Conservation (phyloP, 768 basidiomycete genomes). For the Tubosaeta sp. region DNA sequence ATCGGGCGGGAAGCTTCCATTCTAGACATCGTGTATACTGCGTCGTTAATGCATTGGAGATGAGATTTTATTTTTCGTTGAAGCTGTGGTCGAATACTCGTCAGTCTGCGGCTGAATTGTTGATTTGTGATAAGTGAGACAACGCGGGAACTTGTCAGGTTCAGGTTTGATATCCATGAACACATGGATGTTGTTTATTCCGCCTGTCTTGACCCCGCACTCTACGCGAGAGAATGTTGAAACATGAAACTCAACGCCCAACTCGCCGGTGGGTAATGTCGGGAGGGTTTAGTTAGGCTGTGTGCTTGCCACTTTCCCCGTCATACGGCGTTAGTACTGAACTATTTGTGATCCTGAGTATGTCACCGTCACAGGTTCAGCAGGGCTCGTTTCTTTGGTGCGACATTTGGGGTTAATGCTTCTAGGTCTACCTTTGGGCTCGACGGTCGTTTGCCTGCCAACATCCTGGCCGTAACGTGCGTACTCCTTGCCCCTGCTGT, state of each 20-base stretch:
- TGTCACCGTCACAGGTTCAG: constrained; percentile 18
- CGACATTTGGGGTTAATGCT: neutral
- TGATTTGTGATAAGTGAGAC: neutral
- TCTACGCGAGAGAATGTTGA: no score
- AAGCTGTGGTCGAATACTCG: no score
- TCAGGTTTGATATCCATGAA: neutral
- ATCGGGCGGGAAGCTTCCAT: constrained; percentile 51
- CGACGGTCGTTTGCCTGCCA: neutral
- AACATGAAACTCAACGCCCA: no score
- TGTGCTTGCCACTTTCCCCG: no score
- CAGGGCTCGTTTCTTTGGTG: constrained; percentile 12
- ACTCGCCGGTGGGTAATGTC: no score
- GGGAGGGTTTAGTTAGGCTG: neutral
- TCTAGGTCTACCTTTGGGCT: neutral
- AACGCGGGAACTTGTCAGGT: neutral
- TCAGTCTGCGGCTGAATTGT: no score
- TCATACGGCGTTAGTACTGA: no score
- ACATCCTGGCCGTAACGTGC: neutral
- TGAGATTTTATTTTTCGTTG: neutral
- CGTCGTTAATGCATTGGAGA: neutral
- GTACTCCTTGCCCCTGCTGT: neutral
- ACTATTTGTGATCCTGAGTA: constrained; percentile 10
- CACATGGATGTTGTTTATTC: neutral
- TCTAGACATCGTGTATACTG: constrained; percentile 36
- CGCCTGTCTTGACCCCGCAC: no score